These are phyloP conservation scores for Posidonia australis DNA, from an alignment of 106 monocot species.

Conservation along the genomic window DNA sequence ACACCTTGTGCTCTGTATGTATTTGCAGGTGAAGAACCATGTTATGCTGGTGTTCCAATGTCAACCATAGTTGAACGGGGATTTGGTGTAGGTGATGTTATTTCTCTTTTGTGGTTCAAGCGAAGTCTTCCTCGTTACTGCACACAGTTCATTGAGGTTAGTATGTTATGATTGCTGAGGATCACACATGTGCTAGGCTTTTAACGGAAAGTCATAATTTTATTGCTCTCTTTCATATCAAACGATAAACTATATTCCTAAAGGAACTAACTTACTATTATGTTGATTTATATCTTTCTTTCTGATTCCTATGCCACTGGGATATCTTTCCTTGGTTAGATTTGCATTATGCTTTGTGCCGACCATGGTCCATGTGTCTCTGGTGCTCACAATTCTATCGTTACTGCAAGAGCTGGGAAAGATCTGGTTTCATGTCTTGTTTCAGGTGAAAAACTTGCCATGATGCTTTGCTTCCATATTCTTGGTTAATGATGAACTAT, in stretches of 20 bases:
- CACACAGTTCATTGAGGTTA: constrained; percentile 95
- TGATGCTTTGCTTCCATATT: too few species aligned
- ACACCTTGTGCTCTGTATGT: background rate
- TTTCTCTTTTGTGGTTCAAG: constrained; percentile 97
- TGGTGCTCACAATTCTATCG: constrained; percentile 93
- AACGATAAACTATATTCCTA: too few species aligned
- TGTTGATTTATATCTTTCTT: background rate
- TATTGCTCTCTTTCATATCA: too few species aligned
- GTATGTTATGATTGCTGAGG: too few species aligned
- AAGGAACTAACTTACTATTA: background rate
- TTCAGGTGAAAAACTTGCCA: constrained; percentile 54
- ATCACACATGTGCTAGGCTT: too few species aligned
- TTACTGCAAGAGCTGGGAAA: constrained; percentile 95
- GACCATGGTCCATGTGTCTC: constrained; percentile 99
- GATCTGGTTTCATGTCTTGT: constrained; percentile 94
- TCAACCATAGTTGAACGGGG: constrained; percentile 79
- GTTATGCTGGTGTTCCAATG: constrained; percentile 97
- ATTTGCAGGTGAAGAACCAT: constrained; percentile 85
- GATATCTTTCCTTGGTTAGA: constrained; percentile 21
- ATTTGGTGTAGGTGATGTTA: constrained; percentile 89
- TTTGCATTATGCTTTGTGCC: constrained; percentile 95
- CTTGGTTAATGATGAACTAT: too few species aligned
- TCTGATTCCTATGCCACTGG: background rate
- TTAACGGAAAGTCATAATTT: too few species aligned
- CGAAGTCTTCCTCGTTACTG: constrained; percentile 96